A percentile compares a stretch with the other conserved stretches of the same genome.
These are phyloP conservation scores for Voacanga thouarsii DNA, from an alignment of 257 asterid genomes.

Conservation along the genomic window DNA sequence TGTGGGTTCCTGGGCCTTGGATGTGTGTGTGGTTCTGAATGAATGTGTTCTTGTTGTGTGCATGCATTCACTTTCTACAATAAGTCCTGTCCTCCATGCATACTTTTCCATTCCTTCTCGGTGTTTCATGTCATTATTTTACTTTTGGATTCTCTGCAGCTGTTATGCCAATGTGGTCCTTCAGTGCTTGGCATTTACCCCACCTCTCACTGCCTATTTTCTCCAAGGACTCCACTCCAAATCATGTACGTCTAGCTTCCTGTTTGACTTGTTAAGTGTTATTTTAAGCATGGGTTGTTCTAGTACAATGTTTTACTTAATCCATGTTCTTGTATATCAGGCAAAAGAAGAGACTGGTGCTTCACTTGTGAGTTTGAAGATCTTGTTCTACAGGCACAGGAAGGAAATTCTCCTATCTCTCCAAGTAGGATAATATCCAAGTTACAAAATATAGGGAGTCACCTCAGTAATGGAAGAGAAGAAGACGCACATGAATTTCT, in stretches of 20 bases:
- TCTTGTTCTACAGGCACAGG: conserved; percentile 53
- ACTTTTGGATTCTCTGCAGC: conserved; percentile 44
- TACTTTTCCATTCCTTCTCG: not conserved
- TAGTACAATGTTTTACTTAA: conserved; percentile 10
- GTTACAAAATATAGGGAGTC: conserved; percentile 56
- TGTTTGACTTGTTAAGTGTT: not conserved
- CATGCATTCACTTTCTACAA: not conserved
- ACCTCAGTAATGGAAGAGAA: conserved; percentile 70
- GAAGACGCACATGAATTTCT: conserved; percentile 95
- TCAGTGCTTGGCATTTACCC: conserved; percentile 79
- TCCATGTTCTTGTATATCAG: conserved; percentile 30
- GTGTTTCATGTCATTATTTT: not conserved
- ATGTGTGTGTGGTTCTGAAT: not conserved
- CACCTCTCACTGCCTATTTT: conserved; percentile 82
- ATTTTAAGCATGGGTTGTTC: not conserved
- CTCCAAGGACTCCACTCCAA: conserved; percentile 73
- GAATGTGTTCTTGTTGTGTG: not conserved
- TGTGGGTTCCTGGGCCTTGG: not conserved
- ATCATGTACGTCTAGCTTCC: conserved; percentile 43
- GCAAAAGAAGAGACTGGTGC: conserved; percentile 65
- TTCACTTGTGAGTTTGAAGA: conserved; percentile 73
- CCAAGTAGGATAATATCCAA: conserved; percentile 60
- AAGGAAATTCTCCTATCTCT: conserved; percentile 51
- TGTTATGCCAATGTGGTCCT: conserved; percentile 88
- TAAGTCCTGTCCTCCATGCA: not conserved